These are phyloP conservation scores for Pelomyxa schiedti DNA, from an alignment of 78 protist species.

Conservation along the genomic window DNA sequence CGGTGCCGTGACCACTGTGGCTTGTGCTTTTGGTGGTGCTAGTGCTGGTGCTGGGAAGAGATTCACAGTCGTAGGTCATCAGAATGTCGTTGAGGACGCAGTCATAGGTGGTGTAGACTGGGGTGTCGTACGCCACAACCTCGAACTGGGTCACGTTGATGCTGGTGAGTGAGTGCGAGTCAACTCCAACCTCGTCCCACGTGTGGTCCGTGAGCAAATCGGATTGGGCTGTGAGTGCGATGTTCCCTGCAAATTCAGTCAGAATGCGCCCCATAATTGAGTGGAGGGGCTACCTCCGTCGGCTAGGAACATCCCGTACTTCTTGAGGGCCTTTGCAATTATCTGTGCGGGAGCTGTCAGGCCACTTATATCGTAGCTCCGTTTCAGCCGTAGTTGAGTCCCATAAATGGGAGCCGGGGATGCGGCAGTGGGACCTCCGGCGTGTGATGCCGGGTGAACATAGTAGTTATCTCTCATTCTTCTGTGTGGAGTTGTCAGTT, in stretches of 20 bases:
- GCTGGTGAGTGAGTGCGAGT: neutral
- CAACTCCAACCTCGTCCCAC: neutral
- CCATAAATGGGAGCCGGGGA: constrained; percentile 5
- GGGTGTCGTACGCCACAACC: neutral
- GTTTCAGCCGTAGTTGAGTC: constrained; percentile 1
- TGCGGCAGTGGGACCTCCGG: constrained; percentile 1
- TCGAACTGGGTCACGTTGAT: neutral
- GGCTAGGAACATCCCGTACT: constrained; percentile 14
- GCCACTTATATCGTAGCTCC: neutral
- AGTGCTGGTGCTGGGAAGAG: too few relatives aligned
- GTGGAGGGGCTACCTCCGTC: too few relatives aligned
- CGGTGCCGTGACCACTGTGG: too few relatives aligned
- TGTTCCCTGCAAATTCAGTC: too few relatives aligned
- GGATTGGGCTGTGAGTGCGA: neutral
- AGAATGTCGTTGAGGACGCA: neutral
- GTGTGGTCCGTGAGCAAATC: neutral
- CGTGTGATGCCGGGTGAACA: constrained; percentile 8
- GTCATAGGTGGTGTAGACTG: neutral
- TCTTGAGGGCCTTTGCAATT: constrained; percentile 1
- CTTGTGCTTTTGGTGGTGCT: too few relatives aligned
- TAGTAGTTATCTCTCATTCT: neutral
- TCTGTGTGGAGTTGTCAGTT: neutral
- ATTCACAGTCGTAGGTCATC: too few relatives aligned
- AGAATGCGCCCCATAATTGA: too few relatives aligned
- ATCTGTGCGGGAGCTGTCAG: neutral